Percentiles rank a stretch among this genome's conserved stretches.
These are phyloP conservation scores for Leishmania gerbilli DNA, from an alignment of 208 protist species.

Conservation along the genomic window DNA sequence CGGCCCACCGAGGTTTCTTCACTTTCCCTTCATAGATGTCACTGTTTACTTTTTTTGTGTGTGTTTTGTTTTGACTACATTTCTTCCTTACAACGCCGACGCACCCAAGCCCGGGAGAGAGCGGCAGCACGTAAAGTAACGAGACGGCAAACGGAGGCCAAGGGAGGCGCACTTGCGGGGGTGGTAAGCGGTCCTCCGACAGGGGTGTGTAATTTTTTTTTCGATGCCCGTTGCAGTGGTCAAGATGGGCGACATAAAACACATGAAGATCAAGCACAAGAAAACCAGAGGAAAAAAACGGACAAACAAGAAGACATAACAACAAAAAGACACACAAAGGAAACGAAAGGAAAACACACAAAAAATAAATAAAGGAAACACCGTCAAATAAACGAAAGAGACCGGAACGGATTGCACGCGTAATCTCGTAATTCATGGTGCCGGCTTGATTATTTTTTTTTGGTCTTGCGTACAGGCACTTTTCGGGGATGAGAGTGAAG, in stretches of 20 bases:
- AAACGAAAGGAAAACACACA: too few species aligned
- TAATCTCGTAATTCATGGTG: too few species aligned
- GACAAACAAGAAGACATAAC: neutral
- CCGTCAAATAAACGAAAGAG: too few species aligned
- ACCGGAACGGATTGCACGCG: too few species aligned
- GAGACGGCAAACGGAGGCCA: neutral
- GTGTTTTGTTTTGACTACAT: neutral
- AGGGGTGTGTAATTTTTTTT: too few species aligned
- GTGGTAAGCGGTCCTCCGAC: too few species aligned
- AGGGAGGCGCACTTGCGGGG: neutral
- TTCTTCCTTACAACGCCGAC: neutral
- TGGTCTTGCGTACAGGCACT: neutral
- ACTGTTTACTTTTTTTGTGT: neutral
- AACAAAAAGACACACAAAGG: neutral
- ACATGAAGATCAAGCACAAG: too few species aligned
- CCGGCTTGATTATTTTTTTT: neutral
- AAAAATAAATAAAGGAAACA: neutral
- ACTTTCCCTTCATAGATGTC: neutral
- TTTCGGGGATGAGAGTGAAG: neutral
- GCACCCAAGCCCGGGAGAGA: neutral
- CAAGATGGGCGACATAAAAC: too few species aligned
- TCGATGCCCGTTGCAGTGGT: neutral
- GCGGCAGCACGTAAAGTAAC: neutral
- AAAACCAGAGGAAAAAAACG: neutral
- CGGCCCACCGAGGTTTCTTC: neutral